Evolutionary conservation across 2,329 filamentous ascomycete species (phyloP).

Genomic region (Diaporthe eres): DNA sequence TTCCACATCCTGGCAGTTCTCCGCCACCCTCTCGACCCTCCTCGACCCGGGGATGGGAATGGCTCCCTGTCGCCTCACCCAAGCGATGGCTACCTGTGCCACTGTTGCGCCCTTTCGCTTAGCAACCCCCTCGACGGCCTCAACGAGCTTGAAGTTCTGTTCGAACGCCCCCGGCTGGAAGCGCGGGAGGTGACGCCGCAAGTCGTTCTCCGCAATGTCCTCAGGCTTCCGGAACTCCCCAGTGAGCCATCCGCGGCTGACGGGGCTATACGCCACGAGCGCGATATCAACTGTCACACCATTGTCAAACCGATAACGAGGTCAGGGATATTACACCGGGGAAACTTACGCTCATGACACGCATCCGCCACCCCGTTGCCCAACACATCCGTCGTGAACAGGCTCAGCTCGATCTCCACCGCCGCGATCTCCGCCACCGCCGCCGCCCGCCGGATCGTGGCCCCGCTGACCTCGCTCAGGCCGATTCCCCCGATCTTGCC

Average conservation of each 20-base stretch:
- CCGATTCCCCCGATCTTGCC: constrained; percentile 61
- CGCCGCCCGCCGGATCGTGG: constrained; percentile 56
- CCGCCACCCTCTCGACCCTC: constrained; percentile 66
- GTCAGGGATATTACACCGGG: constrained; percentile 67
- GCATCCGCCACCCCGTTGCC: constrained; percentile 57
- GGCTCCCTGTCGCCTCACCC: constrained; percentile 70
- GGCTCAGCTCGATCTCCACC: constrained; percentile 62
- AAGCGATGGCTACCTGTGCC: constrained; percentile 76
- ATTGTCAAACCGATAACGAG: neutral
- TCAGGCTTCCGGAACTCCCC: constrained; percentile 65
- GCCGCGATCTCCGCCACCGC: constrained; percentile 57
- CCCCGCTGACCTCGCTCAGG: constrained; percentile 58
- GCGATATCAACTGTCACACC: constrained; percentile 54
- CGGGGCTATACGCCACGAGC: constrained; percentile 58
- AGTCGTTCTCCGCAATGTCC: constrained; percentile 69
- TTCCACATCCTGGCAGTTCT: constrained; percentile 68
- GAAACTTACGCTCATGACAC: constrained; percentile 71
- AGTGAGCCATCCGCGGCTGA: constrained; percentile 66
- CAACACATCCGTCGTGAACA: constrained; percentile 55
- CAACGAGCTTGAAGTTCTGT: constrained; percentile 74
- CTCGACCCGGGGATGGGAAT: constrained; percentile 78
- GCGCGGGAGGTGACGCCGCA: constrained; percentile 64
- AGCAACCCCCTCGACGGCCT: constrained; percentile 70
- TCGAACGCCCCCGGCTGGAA: constrained; percentile 73
- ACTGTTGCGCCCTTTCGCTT: constrained; percentile 71